Evolutionary conservation across 2,329 filamentous ascomycete genomes (phyloP), one percentile per base, ranked within the genome.

Genomic region (Sclerotinia sclerotiorum): DNA sequence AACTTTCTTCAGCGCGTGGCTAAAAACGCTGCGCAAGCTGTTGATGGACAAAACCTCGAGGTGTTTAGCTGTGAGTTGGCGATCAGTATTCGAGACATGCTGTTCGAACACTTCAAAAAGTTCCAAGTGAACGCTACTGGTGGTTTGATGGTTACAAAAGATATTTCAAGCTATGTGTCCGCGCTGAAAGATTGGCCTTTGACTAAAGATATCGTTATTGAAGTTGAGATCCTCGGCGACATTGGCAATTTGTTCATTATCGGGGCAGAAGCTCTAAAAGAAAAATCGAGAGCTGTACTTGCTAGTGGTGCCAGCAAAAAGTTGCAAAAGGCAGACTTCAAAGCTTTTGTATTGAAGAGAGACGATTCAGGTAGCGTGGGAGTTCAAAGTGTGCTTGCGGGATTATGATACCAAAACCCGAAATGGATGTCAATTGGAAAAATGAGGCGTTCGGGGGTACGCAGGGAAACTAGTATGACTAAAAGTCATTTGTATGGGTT

Each of bases 211-310:
- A 87, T 88, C 61, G 85, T 87, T 73, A 84, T 84, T 32, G 86
- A 87, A 66, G 87, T 97, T 72, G 94, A 99, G 81, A 87, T 97
- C 57, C 81, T 99, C 70, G 90, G 93, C 35, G 95, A 99, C 82
- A 93, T 99, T 69, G 94, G 94, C 15, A 97, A 94, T 76, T 81
- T 99, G 65, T 99, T 99, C 78, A 97, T 99, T 72, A 92, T 99
- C 75, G 92, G 93, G 2, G 87, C 90, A 15, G 91, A 94, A 79
- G 91, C 91, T 48, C 81, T 94, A 70, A 83, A 87, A 62, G 91
- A 94, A 79, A 85, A 90, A 74, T 85, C 88, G 65, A 82, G 90
- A 68, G 87, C 86, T 69, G 79, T 90, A 69, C 79, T 77, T 70
- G 78, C 76, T 63, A 78, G 78, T 48, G 80, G 74, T 24, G 75